Base-by-base conservation (phyloP, 2,329 filamentous ascomycete genomes). In the Fusarium acutatum region DNA sequence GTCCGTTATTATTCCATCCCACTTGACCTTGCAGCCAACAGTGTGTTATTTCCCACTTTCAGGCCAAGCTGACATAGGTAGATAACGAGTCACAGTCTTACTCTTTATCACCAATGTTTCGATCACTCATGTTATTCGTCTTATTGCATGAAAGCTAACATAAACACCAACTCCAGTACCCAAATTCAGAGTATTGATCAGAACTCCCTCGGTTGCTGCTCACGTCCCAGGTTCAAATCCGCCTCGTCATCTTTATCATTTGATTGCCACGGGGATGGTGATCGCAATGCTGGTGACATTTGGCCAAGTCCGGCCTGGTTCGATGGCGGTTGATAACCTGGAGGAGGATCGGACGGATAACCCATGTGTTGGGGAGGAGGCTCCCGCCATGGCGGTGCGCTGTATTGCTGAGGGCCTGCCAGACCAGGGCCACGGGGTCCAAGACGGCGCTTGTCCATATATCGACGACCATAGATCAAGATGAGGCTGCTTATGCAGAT, bases 401-500 rank as follows among this genome's bases (percentile, higher is more conserved):
- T 76, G 50, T 80, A 79, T 38, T 75, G 74, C n/a, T 75, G 74
- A 62, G 62, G 66, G 54, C 47, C 63, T 30, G 60, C 58, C 47
- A 61, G 58, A n/a, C 71, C 74, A 24, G 67, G 67, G 20, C 71
- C 71, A 44, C 60, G 67, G 7, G 63, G 70, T 26, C 70, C 74
- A 6, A 57, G 72, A 40, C 72, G 76, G 54, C 73, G 75, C 46
- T 72, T 78, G 50, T 74, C 68, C 56, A 80, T 53, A 61, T 75
- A 80, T 60, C 71, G 75, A 38, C 74, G 75, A 38, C 79, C 78
- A 49, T 81, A 76, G 58, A 80, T 81, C 49, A 83, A 77, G 58
- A 83, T 73, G 28, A 87, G 72, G 53, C 85, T 78, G 37, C 81
- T 79, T 10, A 87, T 79, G 67, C 85, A 77, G 28, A 79, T 69